Conservation (phyloP, 2,329 filamentous ascomycete genomes). For the Triangularia setosa region DNA sequence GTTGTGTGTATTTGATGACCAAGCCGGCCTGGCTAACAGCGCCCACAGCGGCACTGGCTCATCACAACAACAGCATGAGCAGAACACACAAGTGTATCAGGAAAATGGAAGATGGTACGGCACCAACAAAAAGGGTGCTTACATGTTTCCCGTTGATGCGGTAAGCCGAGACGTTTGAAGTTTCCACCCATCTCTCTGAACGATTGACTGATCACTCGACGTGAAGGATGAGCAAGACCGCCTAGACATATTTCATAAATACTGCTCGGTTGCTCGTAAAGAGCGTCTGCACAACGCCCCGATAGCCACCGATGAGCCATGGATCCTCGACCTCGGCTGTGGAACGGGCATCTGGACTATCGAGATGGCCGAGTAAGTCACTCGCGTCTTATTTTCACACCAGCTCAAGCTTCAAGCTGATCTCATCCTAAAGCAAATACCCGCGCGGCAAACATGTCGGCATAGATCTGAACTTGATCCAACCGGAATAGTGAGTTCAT, state of each 20-base stretch:
- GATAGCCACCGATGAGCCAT: slow-evolving; percentile 25
- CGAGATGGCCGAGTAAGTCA: slow-evolving; percentile 70
- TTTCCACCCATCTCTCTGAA: neutral
- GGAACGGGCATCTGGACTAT: slow-evolving; percentile 92
- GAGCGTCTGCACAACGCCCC: slow-evolving; percentile 34
- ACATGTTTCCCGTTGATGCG: slow-evolving; percentile 75
- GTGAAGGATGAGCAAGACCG: slow-evolving; percentile 66
- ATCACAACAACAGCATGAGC: neutral
- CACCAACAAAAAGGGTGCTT: slow-evolving; percentile 62
- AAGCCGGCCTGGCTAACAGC: slow-evolving; percentile 4
- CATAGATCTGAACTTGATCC: slow-evolving; percentile 59
- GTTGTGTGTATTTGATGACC: neutral
- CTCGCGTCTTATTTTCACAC: neutral
- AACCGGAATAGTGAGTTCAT: slow-evolving; percentile 49
- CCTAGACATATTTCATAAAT: slow-evolving; percentile 77
- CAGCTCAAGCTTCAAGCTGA: neutral
- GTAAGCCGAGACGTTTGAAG: slow-evolving; percentile 41
- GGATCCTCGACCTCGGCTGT: slow-evolving; percentile 67
- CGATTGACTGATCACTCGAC: slow-evolving; percentile 17
- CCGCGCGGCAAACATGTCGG: slow-evolving; percentile 56
- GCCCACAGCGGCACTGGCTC: neutral
- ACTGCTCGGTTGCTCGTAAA: slow-evolving; percentile 63
- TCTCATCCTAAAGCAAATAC: slow-evolving; percentile 23
- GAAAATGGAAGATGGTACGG: slow-evolving; percentile 71
- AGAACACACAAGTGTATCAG: slow-evolving; percentile 36